A percentile compares a stretch with the other conserved stretches of the same genome.
Conservation (phyloP, 805 yeast species). For the Candida pseudoglaebosa region DNA sequence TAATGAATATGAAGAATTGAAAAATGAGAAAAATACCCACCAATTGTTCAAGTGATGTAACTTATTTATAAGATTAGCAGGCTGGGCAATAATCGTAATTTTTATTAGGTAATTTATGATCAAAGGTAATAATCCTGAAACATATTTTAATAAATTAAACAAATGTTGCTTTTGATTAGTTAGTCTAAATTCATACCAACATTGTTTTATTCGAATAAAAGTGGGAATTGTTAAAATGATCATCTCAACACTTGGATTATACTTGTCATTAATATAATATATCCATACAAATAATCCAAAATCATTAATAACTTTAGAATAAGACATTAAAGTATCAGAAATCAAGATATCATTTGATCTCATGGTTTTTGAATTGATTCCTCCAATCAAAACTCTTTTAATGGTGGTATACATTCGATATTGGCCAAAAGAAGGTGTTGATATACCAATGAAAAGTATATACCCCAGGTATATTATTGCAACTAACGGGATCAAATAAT, state of each 20-base stretch:
- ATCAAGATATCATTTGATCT: constrained; percentile 78
- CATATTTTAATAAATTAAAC: constrained; percentile 72
- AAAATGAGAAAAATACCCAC: constrained; percentile 44
- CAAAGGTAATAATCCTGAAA: constrained; percentile 47
- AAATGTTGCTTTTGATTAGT: constrained; percentile 55
- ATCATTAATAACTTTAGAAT: constrained; percentile 73
- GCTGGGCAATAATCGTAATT: constrained; percentile 10
- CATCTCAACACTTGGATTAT: constrained; percentile 28
- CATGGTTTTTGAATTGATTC: constrained; percentile 50
- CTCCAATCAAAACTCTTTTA: constrained; percentile 53
- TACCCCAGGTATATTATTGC: constrained; percentile 8
- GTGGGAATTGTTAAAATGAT: constrained; percentile 52
- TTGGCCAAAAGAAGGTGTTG: constrained; percentile 21
- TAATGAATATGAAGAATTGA: constrained; percentile 75
- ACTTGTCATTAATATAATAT: constrained; percentile 30
- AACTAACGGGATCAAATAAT: constrained; percentile 9
- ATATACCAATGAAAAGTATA: constrained; percentile 9
- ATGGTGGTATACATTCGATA: constrained; percentile 46
- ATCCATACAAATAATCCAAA: constrained; percentile 51
- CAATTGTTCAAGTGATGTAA: constrained; percentile 24
- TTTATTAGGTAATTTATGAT: constrained; percentile 25
- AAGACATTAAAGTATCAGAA: constrained; percentile 83
- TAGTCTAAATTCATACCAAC: constrained; percentile 60
- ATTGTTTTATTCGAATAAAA: constrained; percentile 76
- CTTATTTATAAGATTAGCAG: constrained; percentile 10